Evolutionary conservation across 2,329 filamentous ascomycete genomes (phyloP), one percentile per base, ranked within the genome.

Genomic region (Fusarium tanahbumbuense): DNA sequence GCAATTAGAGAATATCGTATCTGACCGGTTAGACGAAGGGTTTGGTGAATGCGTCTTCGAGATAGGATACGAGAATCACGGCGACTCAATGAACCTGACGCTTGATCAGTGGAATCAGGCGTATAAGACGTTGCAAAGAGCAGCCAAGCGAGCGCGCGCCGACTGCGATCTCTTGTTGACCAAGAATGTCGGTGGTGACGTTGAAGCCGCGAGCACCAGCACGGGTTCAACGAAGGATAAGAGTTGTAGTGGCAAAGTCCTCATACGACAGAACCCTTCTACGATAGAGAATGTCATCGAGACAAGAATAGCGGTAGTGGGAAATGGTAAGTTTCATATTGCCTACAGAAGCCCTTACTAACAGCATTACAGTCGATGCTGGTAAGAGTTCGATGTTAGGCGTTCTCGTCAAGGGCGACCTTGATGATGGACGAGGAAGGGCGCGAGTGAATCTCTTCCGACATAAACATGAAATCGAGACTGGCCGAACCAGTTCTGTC

Each of bases 381-480:
- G 96, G 96, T 1, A 99, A 99, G 82, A 97, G 93, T 78, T 98
- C 96, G 28, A 92, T 98, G 88, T 84, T 99, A 4, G 96, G 96
- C 45, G 96, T 99, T 3, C 85, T 99, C 8, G 96, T 98, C 9
- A 98, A 98, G 81, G 96, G 96, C 8, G 93, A 93, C 54, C 89
- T 99, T 3, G 96, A 99, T 75, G 96, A 99, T 81, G 96, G 96
- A 18, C 88, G 96, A 77, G 96, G 96, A 15, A 95, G 93, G 79
- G 95, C 96, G 47, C 91, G 96, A 67, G 93, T 99, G 54, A 98
- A 97, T 71, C 89, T 99, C 15, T 99, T 99, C 82, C 89, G 96
- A 18, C 96, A 99, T 81, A 98, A 99, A 81, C 96, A 99, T 77
- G 96, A 99, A 81, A 92, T 98, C 42, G 96, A 99, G 81, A 96